Evolutionary conservation across 2,329 filamentous ascomycete genomes (phyloP).

Genomic region (Sporothrix dimorphospora): DNA sequence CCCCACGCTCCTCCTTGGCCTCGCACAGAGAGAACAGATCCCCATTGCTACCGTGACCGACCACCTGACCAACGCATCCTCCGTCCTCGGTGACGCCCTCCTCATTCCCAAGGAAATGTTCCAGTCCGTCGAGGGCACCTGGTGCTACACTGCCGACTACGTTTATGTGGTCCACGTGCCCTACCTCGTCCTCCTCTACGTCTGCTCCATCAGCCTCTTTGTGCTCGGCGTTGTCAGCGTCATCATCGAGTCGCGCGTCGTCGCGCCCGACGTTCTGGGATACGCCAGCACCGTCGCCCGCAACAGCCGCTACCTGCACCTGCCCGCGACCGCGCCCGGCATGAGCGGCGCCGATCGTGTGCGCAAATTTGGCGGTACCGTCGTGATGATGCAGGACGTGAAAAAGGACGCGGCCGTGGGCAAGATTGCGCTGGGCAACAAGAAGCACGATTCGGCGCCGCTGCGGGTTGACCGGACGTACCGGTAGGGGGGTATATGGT

Average conservation of each 20-base stretch:
- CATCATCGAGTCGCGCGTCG: conserved; percentile 27
- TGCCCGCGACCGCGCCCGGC: conserved; percentile 31
- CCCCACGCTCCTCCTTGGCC: not conserved
- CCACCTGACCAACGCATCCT: not conserved
- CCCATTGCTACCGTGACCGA: not conserved
- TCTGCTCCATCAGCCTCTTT: conserved; percentile 28
- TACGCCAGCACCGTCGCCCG: conserved; percentile 32
- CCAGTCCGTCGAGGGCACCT: not conserved
- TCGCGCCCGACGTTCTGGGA: conserved; percentile 32
- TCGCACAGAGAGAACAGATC: not conserved
- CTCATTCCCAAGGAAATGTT: not conserved
- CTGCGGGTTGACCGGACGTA: conserved; percentile 29
- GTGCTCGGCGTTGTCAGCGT: conserved; percentile 23
- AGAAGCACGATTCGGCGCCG: conserved; percentile 29
- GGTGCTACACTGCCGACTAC: conserved; percentile 15
- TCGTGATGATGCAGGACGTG: conserved; percentile 34
- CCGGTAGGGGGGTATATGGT: no score
- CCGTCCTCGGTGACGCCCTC: not conserved
- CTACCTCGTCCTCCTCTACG: conserved; percentile 26
- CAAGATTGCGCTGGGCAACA: conserved; percentile 32
- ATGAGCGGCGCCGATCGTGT: conserved; percentile 30
- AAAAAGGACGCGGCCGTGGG: conserved; percentile 29
- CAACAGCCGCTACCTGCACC: conserved; percentile 32
- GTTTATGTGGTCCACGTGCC: conserved; percentile 24
- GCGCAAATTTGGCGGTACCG: conserved; percentile 30